These are phyloP conservation scores for Tuber indicum DNA, from an alignment of 495 filamentous ascomycete genomes.

Conservation along the genomic window DNA sequence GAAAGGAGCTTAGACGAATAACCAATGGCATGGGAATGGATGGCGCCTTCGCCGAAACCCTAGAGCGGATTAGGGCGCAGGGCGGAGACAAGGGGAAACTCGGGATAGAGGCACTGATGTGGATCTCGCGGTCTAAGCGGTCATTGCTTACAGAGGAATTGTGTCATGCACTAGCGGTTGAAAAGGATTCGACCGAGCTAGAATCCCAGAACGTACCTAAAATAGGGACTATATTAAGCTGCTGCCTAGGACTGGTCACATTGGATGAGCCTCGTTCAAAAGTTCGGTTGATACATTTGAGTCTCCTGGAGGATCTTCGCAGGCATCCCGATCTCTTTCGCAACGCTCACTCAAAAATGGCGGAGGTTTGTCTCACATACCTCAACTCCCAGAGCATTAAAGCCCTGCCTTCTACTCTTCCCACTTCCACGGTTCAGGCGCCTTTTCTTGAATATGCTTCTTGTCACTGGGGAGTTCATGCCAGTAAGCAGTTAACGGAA, in stretches of 20 bases:
- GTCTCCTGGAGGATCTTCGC: not conserved
- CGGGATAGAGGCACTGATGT: not conserved
- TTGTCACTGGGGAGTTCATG: not conserved
- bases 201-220: not conserved
- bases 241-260: not conserved
- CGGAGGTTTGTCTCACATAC: not conserved
- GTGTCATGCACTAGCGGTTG: not conserved
- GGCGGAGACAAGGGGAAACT: not conserved
- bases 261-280: not conserved
- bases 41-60: not conserved
- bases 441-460: not conserved
- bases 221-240: not conserved
- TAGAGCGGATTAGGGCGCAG: not conserved
- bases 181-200: not conserved
- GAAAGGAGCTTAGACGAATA: not conserved
- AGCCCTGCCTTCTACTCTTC: not conserved
- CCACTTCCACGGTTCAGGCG: fast-evolving
- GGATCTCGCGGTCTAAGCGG: not conserved
- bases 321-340: not conserved
- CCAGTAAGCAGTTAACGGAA: not conserved
- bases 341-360: not conserved
- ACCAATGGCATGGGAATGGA: not conserved
- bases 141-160: not conserved
- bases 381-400: not conserved
- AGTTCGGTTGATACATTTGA: not conserved